Evolutionary conservation across 352 stramenopile species (phyloP), one percentile per base, ranked within the genome.

Genomic region (Saprolegnia parasitica): DNA sequence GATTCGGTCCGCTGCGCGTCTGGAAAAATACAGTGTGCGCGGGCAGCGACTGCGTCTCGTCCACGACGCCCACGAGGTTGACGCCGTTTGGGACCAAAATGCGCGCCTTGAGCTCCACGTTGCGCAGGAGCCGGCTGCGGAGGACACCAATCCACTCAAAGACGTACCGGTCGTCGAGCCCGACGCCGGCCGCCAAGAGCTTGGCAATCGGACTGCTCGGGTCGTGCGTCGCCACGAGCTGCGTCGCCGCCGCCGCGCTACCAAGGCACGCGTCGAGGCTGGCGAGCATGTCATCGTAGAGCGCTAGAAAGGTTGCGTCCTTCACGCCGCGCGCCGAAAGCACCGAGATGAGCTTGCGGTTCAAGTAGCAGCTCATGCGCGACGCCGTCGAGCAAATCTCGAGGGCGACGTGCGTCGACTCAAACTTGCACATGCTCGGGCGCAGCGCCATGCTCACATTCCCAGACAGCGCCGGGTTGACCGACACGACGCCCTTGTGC

Each of bases 21-120:
- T 89, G 86, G 1, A 95, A 83, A 72, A 89, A 95, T 5, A 95
- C 81, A 66, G 89, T 75, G 0, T 84, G 84, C 21, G 91, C 89
- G 16, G 77, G 32, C 20, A 95, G 74, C 8, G 81, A 87, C 0
- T 74, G 71, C 0, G 85, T 91, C 49, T 92, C 91, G 68, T 95
- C 87, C 0, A 81, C 78, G n/a, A 95, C 87, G 3, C 87, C 87
- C 81, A 95, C 90, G 24, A 93, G 73, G 4, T 74, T 84, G 21
- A 86, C 74, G 0, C 81, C 87, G 65, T 91, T 80, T 20, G 74
- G 37, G n/a, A 95, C 79, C 5, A 83, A 83, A 55, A 93, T 90
- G 24, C 87, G 79, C 23, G 87, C 87, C 62, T 85, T 77, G 56
- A 90, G 75, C 13, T 91, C 77, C 0, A 84, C 89, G 29, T 95